Conservation (phyloP, 2,329 filamentous ascomycete species). For the Cercospora sp. region DNA sequence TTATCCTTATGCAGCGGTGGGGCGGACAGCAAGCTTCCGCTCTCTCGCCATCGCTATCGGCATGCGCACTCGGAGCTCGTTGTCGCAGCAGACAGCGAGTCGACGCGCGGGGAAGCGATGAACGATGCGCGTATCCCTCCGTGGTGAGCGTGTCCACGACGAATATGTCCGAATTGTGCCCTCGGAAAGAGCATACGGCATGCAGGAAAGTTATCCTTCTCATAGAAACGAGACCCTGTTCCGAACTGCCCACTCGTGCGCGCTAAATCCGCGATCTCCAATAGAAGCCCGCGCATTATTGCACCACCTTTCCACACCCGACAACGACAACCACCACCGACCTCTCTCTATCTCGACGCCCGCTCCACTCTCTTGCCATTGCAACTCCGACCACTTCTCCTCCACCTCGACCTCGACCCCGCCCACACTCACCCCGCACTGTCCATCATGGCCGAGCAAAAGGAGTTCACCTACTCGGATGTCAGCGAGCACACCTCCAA, state of each 20-base stretch:
- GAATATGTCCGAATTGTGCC: not conserved
- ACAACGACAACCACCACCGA: not conserved
- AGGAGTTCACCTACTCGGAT: slow-evolving; percentile 73
- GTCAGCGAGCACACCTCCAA: slow-evolving; percentile 84
- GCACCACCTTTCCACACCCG: not conserved
- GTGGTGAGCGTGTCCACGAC: not conserved
- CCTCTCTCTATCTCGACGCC: not conserved
- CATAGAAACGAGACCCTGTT: not conserved
- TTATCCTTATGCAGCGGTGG: not conserved
- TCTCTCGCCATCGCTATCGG: not conserved
- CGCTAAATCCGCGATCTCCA: not conserved
- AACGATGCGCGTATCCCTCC: not conserved
- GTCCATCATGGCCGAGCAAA: slow-evolving; percentile 54
- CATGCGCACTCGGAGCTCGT: not conserved
- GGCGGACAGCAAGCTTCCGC: not conserved
- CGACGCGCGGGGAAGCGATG: not conserved
- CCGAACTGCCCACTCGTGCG: not conserved
- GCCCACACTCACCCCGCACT: not conserved
- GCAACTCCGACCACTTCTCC: not conserved
- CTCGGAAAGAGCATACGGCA: slow-evolving; percentile 5
- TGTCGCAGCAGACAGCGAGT: not conserved
- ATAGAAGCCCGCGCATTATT: not conserved
- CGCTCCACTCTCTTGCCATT: not conserved
- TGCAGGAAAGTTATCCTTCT: not conserved
- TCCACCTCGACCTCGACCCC: not conserved